Percentiles rank a stretch among this genome's conserved stretches.
These are phyloP conservation scores for Vachellia pachyceras DNA, from an alignment of 306 rosid genomes.

Conservation along the genomic window DNA sequence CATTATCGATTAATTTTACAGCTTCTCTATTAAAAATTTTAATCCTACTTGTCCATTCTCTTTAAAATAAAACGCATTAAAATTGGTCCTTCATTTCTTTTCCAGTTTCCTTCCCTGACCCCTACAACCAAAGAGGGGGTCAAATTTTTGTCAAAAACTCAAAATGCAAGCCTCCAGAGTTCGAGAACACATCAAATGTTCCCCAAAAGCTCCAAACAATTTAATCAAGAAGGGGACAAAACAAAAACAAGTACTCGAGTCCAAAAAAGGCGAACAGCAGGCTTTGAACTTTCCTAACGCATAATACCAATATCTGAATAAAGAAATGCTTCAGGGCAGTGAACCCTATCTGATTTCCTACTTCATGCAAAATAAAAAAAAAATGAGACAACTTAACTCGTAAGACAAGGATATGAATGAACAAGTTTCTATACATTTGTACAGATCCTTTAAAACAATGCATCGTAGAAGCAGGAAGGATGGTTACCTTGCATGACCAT, in stretches of 20 bases:
- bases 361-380: not conserved
- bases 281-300: not conserved
- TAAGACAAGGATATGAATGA: slow-evolving; percentile 25
- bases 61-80: not conserved
- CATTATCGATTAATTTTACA: not conserved
- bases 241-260: too few species aligned
- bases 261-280: not conserved
- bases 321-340: not conserved
- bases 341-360: not conserved
- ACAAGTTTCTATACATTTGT: slow-evolving; percentile 48
- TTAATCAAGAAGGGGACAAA: not conserved
- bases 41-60: not conserved
- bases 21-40: not conserved
- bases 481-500: slow-evolving; percentile 20
- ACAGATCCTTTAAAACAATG: slow-evolving; percentile 36
- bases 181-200: not conserved
- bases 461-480: not conserved
- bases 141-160: not conserved
- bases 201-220: not conserved
- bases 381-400: not conserved
- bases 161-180: not conserved
- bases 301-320: not conserved
- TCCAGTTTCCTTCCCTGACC: too few species aligned
- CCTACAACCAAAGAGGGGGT: not conserved
- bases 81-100: not conserved